phyloP scores from a whole-genome alignment of 2,329 filamentous ascomycete genomes.

The Colletotrichum tamarilloi region DNA sequence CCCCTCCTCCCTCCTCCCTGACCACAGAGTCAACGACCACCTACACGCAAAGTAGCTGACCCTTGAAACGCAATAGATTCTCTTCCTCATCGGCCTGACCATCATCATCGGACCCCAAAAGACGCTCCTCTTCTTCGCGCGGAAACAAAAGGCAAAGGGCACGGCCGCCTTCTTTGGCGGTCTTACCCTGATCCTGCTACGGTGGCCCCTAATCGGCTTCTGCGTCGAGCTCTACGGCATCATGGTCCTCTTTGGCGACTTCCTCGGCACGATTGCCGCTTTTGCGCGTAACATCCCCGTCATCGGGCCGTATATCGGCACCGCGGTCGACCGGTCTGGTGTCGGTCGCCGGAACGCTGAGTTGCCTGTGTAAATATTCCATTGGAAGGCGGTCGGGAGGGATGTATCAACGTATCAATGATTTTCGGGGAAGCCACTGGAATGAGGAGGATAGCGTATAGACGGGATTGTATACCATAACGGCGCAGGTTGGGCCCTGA shows the following conservation, averaged over 20 bases:
- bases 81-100: slow-evolving; percentile 96
- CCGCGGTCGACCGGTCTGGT: slow-evolving; percentile 76
- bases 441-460: not conserved
- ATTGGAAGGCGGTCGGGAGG: slow-evolving; percentile 38
- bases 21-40: not conserved
- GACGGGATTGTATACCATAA: slow-evolving; percentile 34
- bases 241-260: slow-evolving; percentile 93
- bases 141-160: slow-evolving; percentile 91
- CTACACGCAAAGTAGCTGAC: not conserved
- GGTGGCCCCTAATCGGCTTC: slow-evolving; percentile 94
- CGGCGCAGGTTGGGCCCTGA: slow-evolving; percentile 29
- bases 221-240: slow-evolving; percentile 93
- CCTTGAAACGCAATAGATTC: slow-evolving; percentile 70
- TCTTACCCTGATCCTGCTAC: slow-evolving; percentile 84
- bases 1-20: slow-evolving; percentile 18
- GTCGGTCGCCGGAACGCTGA: slow-evolving; percentile 79
- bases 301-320: slow-evolving; percentile 86
- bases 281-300: slow-evolving; percentile 89
- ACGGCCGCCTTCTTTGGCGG: slow-evolving; percentile 89
- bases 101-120: slow-evolving; percentile 95
- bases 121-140: slow-evolving; percentile 93
- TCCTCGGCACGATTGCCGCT: slow-evolving; percentile 89
- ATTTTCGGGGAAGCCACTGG: slow-evolving; percentile 28
- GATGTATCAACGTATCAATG: not conserved
- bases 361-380: slow-evolving; percentile 71